Evolutionary conservation across 495 filamentous ascomycete genomes (phyloP), one percentile per base, ranked within the genome.

Genomic region (Tuber melanosporum): DNA sequence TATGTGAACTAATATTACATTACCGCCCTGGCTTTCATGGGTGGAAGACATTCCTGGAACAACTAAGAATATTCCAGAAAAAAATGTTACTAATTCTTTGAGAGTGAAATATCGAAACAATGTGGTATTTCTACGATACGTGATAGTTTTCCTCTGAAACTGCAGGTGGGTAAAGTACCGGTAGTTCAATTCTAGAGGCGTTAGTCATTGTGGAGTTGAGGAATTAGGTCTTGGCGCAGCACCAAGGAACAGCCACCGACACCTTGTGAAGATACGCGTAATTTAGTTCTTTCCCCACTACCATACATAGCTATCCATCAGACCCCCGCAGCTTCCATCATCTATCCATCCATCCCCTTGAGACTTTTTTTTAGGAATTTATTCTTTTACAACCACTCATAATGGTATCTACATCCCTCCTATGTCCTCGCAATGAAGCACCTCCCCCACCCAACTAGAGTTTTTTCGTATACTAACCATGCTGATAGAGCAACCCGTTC

Each of bases 401-500:
- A 66, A 66, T 66, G 57, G 57, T 66, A 36, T 66, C 57, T 17
- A 66, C 14, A 66, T 66, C 57, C 26, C 0, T 26, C 6, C 57
- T 19, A 15, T 14, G 5, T 1, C 57, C 57, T 9, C 26, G 22
- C 12, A 3, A 66, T 66, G 26, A 36, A 66, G 57, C 57, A 32
- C 5, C 57, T 32, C 14, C 57, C 26, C 57, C 57, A 36, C 57
- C 12, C 7, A 2, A 14, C 57, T 14, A 0, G 26, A 32, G 57
- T 10, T 32, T 66, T 66, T 66, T 32, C 9, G 57, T 66, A 15
- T 66, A 14, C 57, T 66, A 36, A 66, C 57, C 36, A 19, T 66
- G 57, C 46, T 70, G 14, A 26, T 69, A 83, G 82, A 83, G 81
- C 19, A 75, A 81, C 39, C 82, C 82, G 19, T 83, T 83, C 81